Conservation (phyloP, 129 eudicot species). For the Pittosporum tobira region DNA sequence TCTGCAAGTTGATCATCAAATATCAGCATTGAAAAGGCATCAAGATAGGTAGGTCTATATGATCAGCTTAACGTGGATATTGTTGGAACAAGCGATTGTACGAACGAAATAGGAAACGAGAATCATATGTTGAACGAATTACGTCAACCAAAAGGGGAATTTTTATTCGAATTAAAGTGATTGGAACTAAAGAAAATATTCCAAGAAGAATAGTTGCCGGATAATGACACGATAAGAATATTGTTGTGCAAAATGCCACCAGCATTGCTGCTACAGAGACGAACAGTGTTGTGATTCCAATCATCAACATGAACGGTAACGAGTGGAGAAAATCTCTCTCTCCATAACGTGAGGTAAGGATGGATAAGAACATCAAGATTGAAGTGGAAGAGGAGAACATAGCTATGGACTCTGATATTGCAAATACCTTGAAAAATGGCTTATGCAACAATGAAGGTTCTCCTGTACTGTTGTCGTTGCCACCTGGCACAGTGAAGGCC, state of each 20-base stretch:
- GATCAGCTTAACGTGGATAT: too few relatives aligned
- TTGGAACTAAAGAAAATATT: background rate
- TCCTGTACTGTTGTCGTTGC: constrained; percentile 3
- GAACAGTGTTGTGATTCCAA: background rate
- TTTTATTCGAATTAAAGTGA: background rate
- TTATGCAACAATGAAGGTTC: background rate
- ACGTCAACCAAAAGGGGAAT: constrained; percentile 1
- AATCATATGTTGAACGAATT: constrained; percentile 1
- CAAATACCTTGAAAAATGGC: background rate
- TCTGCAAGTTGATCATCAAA: too few relatives aligned
- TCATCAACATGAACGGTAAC: constrained; percentile 1
- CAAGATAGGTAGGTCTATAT: too few relatives aligned
- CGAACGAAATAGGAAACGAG: background rate
- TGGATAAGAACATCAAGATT: constrained; percentile 5
- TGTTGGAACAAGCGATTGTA: background rate
- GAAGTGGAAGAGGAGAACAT: background rate
- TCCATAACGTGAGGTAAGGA: constrained; percentile 29
- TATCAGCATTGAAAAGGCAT: too few relatives aligned
- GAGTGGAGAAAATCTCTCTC: constrained; percentile 5
- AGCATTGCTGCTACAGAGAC: constrained; percentile 6
- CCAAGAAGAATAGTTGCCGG: background rate
- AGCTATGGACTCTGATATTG: background rate
- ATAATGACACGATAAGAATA: background rate
- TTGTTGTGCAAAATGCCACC: background rate
- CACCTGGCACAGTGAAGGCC: constrained; percentile 16